Percentiles rank a stretch among this genome's conserved stretches.
Conservation (phyloP, 768 basidiomycete species). For the Mycena alexandri region DNA sequence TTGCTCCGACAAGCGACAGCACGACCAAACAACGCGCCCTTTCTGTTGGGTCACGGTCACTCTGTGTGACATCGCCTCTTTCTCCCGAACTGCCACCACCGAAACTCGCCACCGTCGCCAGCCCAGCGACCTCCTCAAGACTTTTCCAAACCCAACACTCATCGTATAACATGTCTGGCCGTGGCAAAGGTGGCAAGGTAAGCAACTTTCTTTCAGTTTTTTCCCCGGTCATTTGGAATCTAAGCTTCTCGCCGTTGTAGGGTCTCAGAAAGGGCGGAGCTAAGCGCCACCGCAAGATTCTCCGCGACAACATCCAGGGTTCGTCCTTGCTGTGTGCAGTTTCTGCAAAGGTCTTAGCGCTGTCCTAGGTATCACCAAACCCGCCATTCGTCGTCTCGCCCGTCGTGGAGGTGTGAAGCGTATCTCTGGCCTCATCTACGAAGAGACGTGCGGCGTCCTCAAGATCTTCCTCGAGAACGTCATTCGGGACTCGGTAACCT, state of each 20-base stretch:
- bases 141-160: slow-evolving; percentile 23
- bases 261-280: slow-evolving; percentile 45
- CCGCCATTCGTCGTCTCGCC: too few species aligned
- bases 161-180: slow-evolving; percentile 82
- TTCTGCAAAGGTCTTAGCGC: too few species aligned
- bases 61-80: slow-evolving; percentile 7
- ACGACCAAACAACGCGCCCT: slow-evolving; percentile 4
- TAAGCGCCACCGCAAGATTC: slow-evolving; percentile 12
- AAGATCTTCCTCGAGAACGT: too few species aligned
- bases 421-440: too few species aligned
- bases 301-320: slow-evolving; percentile 42
- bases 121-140: slow-evolving; percentile 20
- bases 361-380: too few species aligned
- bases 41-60: slow-evolving; percentile 14
- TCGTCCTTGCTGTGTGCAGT: too few species aligned
- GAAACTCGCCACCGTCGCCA: neutral
- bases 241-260: slow-evolving; percentile 45
- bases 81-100: slow-evolving; percentile 4
- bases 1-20: neutral
- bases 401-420: too few species aligned
- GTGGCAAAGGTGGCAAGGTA: slow-evolving; percentile 95
- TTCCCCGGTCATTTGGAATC: too few species aligned
- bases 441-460: too few species aligned
- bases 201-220: slow-evolving; percentile 3
- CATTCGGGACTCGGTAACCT: too few species aligned